Conservation (phyloP, 1,139 yeast species). For the Nakaseomyces uthaithaninus region DNA sequence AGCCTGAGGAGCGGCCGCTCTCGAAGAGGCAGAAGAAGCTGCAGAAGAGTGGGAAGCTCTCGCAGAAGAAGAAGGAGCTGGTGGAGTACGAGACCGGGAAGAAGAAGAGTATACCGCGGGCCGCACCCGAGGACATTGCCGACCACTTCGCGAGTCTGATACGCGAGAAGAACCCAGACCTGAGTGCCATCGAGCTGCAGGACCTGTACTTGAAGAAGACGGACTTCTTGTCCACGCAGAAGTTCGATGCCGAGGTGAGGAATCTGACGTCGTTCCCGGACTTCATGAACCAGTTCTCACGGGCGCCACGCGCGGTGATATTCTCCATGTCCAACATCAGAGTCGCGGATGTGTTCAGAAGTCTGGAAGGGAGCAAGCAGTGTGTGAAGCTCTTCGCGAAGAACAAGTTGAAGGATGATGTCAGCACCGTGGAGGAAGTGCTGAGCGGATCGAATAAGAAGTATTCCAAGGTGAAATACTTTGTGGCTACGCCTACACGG, state of each 20-base stretch:
- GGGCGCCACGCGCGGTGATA: slow-evolving; percentile 28
- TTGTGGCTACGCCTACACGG: slow-evolving; percentile 58
- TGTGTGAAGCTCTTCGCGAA: slow-evolving; percentile 55
- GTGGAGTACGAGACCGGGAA: slow-evolving; percentile 26
- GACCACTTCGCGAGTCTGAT: slow-evolving; percentile 29
- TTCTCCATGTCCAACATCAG: slow-evolving; percentile 30
- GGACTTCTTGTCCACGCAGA: slow-evolving; percentile 27
- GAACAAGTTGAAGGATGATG: slow-evolving; percentile 52
- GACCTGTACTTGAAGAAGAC: slow-evolving; percentile 29
- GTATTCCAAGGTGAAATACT: slow-evolving; percentile 21
- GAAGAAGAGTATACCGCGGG: slow-evolving; percentile 24
- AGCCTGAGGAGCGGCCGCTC: slow-evolving; percentile 9
- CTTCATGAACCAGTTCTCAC: slow-evolving; percentile 25
- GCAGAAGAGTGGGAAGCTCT: slow-evolving; percentile 24
- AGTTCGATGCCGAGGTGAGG: slow-evolving; percentile 21
- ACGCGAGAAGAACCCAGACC: slow-evolving; percentile 28
- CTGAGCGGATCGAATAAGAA: slow-evolving; percentile 12
- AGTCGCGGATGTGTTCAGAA: slow-evolving; percentile 35
- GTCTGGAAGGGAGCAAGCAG: slow-evolving; percentile 40
- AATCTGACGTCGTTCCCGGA: slow-evolving; percentile 22
- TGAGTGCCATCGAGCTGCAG: slow-evolving; percentile 31
- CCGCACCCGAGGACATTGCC: slow-evolving; percentile 23
- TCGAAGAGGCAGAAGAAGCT: slow-evolving; percentile 32
- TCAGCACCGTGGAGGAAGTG: slow-evolving; percentile 33
- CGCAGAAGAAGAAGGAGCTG: slow-evolving; percentile 27